phyloP scores from a whole-genome alignment of 495 filamentous ascomycete genomes.

The Delitschia confertaspora region DNA sequence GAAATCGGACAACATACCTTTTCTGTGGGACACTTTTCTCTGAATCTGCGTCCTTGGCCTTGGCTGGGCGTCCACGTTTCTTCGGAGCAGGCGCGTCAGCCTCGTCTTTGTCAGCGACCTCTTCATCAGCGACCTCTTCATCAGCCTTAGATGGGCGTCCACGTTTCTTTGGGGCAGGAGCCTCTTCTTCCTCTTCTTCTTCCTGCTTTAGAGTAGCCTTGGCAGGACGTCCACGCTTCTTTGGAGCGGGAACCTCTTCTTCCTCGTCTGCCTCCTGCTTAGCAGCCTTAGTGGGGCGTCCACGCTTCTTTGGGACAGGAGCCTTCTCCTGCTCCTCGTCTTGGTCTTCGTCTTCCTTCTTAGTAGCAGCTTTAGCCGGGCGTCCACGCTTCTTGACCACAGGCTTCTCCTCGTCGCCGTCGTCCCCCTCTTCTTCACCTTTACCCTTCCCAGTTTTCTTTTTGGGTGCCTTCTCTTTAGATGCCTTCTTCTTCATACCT shows the following conservation, averaged over 20 bases:
- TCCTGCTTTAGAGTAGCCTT: constrained; percentile 13
- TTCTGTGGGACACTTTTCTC: constrained; percentile 22
- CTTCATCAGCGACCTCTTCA: constrained; percentile 15
- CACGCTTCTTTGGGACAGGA: constrained; percentile 24
- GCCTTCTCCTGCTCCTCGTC: constrained; percentile 29
- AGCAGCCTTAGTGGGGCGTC: constrained; percentile 24
- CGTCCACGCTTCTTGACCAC: constrained; percentile 9
- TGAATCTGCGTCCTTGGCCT: constrained; percentile 5
- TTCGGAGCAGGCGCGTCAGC: constrained; percentile 16
- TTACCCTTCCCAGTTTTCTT: constrained; percentile 17
- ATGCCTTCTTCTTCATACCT: constrained; percentile 46
- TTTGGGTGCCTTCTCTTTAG: constrained; percentile 40
- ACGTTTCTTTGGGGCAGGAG: constrained; percentile 26
- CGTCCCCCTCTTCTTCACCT: constrained; percentile 23
- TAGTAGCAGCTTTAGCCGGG: constrained; percentile 10
- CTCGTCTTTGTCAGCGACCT: constrained; percentile 14
- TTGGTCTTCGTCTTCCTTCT: constrained; percentile 15
- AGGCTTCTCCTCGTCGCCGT: constrained; percentile 33
- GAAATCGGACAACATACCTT: constrained; percentile 6
- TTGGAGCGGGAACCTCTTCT: constrained; percentile 11
- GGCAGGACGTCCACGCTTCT: constrained; percentile 13
- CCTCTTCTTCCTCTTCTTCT: constrained; percentile 13
- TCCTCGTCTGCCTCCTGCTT: constrained; percentile 24
- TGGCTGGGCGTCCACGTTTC: constrained; percentile 10
- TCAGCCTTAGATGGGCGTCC: constrained; percentile 15